Evolutionary conservation across 2,329 filamentous ascomycete genomes (phyloP), one percentile per base, ranked within the genome.

Genomic region (Fusarium denticulatum): DNA sequence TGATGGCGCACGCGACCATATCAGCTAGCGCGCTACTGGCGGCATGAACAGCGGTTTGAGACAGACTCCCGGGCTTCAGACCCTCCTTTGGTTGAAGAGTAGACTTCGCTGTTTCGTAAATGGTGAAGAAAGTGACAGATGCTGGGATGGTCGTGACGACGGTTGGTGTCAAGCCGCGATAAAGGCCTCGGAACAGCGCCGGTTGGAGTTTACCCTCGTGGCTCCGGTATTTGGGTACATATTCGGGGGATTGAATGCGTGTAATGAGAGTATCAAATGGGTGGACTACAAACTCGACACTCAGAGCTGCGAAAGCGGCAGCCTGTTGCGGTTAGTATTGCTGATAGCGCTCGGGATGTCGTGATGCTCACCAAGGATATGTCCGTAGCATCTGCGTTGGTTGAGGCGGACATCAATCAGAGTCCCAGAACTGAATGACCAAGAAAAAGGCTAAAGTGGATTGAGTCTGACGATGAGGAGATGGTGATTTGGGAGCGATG

Each of bases 261-360:
- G 71, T 73, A 2, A 73, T 73, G 15, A 73, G 63, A 1, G 71
- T 73, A 36, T 73, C 71, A 3, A 73, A 71, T 5, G 71, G 71
- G 13, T 73, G 70, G 7, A 73, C 71, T 3, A 73, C 67, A 32
- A 73, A 71, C 7, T 73, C 57, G 5, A 70, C 61, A 12, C 66
- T 73, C 15, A 73, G 14, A 5, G 60, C 70, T 1, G 68, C 68
- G 6, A 71, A 49, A 13, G 56, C 62, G n/a, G 68, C 68, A 7
- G 68, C 68, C 68, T 71, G 4, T 2, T 2, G 2, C 7, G 22
- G 13, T 64, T 7, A 68, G 42, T 14, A 16, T 26, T 5, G n/a
- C 13, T 3, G 18, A 5, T 9, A 7, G 5, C 5, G 4, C 13
- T 6, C 0, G 6, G 7, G 12, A 16, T 39, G 4, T 39, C 3